Evolutionary conservation across 768 basidiomycete species (phyloP).

Genomic region (Termitomyces sp.): DNA sequence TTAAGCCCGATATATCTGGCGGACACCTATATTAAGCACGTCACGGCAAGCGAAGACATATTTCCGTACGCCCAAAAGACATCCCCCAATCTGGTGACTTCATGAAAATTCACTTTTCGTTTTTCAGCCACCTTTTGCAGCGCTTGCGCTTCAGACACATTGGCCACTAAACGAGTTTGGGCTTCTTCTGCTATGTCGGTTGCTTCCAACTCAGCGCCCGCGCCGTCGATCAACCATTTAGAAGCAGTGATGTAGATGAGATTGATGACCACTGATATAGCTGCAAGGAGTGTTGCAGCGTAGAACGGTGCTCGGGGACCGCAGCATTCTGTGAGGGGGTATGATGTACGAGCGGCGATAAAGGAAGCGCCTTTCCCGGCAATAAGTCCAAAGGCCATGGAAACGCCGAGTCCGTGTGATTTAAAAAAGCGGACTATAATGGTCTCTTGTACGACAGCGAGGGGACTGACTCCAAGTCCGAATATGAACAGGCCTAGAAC

Average conservation of each 20-base stretch:
- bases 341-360: conserved; percentile 66
- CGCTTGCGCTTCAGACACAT: conserved; percentile 53
- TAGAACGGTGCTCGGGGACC: conserved; percentile 74
- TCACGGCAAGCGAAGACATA: background rate
- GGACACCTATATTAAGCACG: background rate
- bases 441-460: conserved; percentile 80
- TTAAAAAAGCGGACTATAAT: conserved; percentile 82
- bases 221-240: conserved; percentile 55
- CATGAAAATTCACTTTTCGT: conserved; percentile 50
- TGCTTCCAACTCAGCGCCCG: conserved; percentile 61
- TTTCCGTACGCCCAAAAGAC: conserved; percentile 68
- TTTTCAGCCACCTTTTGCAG: conserved; percentile 64
- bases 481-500: conserved; percentile 73
- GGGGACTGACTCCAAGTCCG: conserved; percentile 73
- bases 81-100: conserved; percentile 66
- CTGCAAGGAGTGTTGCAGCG: conserved; percentile 57
- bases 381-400: conserved; percentile 79
- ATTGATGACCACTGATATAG: conserved; percentile 63
- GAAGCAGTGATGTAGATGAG: conserved; percentile 60
- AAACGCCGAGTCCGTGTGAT: conserved; percentile 67
- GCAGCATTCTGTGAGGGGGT: conserved; percentile 65
- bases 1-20: conserved; percentile 70
- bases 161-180: conserved; percentile 34
- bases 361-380: conserved; percentile 79
- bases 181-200: conserved; percentile 56